phyloP scores from a whole-genome alignment of 2,329 filamentous ascomycete species.

The Fusarium nygamai region DNA sequence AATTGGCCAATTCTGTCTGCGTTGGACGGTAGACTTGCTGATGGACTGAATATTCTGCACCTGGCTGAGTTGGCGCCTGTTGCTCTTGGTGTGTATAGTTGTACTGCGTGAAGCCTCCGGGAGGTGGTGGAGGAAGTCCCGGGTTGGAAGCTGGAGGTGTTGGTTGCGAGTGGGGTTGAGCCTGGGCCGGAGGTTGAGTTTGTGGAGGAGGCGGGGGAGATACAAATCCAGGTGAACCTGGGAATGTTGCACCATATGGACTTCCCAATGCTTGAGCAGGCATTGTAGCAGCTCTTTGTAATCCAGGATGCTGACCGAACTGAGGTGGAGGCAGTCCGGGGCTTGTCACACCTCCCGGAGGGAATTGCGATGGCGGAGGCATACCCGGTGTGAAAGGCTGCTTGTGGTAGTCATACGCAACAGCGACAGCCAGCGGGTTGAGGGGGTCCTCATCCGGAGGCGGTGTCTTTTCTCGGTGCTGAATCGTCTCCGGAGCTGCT shows the following conservation, averaged over 20 bases:
- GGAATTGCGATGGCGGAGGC: conserved; percentile 58
- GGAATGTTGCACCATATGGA: conserved; percentile 58
- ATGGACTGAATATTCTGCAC: conserved; percentile 68
- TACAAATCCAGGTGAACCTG: conserved; percentile 56
- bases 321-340: conserved; percentile 55
- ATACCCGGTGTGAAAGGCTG: conserved; percentile 64
- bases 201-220: conserved; percentile 46
- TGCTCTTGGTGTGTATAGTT: conserved; percentile 48
- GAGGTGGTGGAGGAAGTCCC: conserved; percentile 55
- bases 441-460: conserved; percentile 73
- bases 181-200: conserved; percentile 46
- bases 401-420: conserved; percentile 65
- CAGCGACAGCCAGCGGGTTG: conserved; percentile 67
- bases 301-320: conserved; percentile 57
- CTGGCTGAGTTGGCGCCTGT: conserved; percentile 34
- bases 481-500: conserved; percentile 75
- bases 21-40: conserved; percentile 76
- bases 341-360: conserved; percentile 55
- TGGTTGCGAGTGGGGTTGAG: conserved; percentile 43
- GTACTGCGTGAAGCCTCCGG: conserved; percentile 67
- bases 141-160: conserved; percentile 50
- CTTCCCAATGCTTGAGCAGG: conserved; percentile 55
- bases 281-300: conserved; percentile 62
- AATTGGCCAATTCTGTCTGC: conserved; percentile 64
- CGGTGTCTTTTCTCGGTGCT: conserved; percentile 81